These are phyloP conservation scores for Magnolia changhungtana DNA, from an alignment of 164 flowering plant species.

Conservation along the genomic window DNA sequence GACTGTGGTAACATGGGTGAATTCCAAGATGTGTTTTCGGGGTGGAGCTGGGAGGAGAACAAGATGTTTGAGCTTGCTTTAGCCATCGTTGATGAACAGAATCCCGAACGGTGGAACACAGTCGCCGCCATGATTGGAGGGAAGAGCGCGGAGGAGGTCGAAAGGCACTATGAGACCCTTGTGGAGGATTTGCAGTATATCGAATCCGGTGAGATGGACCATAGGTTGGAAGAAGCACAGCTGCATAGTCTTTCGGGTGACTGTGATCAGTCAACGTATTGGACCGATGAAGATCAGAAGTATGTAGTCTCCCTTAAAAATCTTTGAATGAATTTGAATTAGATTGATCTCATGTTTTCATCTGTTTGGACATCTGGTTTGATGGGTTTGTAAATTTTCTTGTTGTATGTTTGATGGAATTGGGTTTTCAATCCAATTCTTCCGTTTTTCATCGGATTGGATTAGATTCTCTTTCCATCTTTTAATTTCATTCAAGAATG, in stretches of 20 bases:
- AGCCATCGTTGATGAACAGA: slow-evolving; percentile 50
- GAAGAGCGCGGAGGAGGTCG: slow-evolving; percentile 53
- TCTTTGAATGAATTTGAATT: background rate
- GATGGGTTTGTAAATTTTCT: background rate
- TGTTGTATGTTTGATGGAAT: background rate
- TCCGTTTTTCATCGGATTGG: background rate
- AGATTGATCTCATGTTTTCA: background rate
- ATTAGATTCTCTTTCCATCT: background rate
- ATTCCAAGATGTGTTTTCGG: slow-evolving; percentile 23
- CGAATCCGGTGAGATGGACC: slow-evolving; percentile 50
- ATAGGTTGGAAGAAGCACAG: slow-evolving; percentile 22
- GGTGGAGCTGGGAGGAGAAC: slow-evolving; percentile 81
- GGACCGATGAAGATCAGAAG: slow-evolving; percentile 35
- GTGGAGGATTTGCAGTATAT: slow-evolving; percentile 56
- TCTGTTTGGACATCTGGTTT: background rate
- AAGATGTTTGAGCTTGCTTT: slow-evolving; percentile 70
- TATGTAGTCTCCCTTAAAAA: slow-evolving; percentile 14
- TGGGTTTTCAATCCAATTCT: background rate
- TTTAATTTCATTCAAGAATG: too few relatives aligned
- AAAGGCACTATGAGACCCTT: slow-evolving; percentile 53
- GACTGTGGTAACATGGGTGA: slow-evolving; percentile 26
- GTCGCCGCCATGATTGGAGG: slow-evolving; percentile 61
- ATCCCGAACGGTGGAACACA: slow-evolving; percentile 58
- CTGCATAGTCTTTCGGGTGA: slow-evolving; percentile 2
- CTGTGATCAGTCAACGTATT: slow-evolving; percentile 7